Base-by-base conservation (phyloP, 2,329 filamentous ascomycete genomes). In the Paraphaeosphaeria sporulosa region DNA sequence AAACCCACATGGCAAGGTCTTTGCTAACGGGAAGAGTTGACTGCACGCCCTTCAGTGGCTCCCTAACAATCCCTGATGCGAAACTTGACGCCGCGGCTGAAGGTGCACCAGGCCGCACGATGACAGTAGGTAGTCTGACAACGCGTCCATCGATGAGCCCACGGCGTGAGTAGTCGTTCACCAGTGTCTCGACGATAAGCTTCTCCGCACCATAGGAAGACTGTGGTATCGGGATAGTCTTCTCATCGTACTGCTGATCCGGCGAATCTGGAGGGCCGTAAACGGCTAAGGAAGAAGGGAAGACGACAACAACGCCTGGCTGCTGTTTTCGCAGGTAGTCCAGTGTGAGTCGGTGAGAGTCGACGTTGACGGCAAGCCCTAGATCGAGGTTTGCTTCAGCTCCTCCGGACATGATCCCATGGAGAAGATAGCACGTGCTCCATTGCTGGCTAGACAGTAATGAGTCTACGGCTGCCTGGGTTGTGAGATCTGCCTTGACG, bases 351-450 rank as follows among this genome's bases (percentile, higher is more conserved):
- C 84, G 81, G n/a, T 85, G 85, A 27, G 83, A 84, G 63, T 88
- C 83, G 47, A 88, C 78, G 70, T 89, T 88, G 44, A 87, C 85
- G 42, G 74, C 78, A 72, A 86, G 81, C 5, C 84, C 85, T 1
- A 86, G 78, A 56, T 85, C 83, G 70, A 84, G 86, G 75, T 87
- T 80, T 59, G 83, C 83, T 73, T 88, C 86, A 8, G 85, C 85
- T 5, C 85, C 85, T 3, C 85, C 84, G 0, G 86, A 88, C 86
- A 88, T 88, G 80, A 88, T 87, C 58, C 86, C 86, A 74, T 88
- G 86, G 76, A 88, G 86, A 66, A 87, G 76, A 74, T 86, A 88
- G 43, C 60, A 53, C 40, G 61, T 62, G 2, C 66, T 49, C 23
- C 66, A 55, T 23, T 44, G 6, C 19, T 44, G 42, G 8, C 9